phyloP scores from a whole-genome alignment of 495 filamentous ascomycete genomes.

The Polyplosphaeria fusca region DNA sequence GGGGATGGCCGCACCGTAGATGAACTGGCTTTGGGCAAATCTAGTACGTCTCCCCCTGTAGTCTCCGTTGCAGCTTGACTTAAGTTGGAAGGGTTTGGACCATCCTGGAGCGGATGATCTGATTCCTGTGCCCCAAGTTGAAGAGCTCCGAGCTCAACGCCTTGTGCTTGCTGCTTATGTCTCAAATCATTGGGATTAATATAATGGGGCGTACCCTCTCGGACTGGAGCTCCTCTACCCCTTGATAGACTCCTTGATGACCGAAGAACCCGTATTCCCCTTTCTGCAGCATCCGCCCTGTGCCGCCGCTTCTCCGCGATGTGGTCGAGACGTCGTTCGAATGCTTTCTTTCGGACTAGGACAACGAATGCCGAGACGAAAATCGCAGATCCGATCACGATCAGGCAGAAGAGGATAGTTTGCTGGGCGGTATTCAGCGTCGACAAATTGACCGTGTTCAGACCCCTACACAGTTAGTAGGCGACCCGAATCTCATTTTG shows the following conservation, averaged over 20 bases:
- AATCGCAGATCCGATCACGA: constrained; percentile 69
- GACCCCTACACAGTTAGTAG: constrained; percentile 51
- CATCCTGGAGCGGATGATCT: background rate
- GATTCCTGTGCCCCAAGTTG: background rate
- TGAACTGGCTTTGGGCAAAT: background rate
- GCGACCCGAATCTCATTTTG: background rate
- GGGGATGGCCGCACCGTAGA: background rate
- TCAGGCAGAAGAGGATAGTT: constrained; percentile 65
- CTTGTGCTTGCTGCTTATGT: background rate
- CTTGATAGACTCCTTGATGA: background rate
- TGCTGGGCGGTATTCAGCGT: constrained; percentile 79
- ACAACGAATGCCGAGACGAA: constrained; percentile 63
- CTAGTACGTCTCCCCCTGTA: background rate
- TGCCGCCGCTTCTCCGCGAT: constrained; percentile 5
- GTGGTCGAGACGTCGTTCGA: constrained; percentile 48
- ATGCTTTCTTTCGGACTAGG: constrained; percentile 63
- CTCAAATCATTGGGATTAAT: background rate
- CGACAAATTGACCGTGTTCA: constrained; percentile 57
- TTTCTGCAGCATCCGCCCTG: background rate
- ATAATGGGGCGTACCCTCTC: background rate
- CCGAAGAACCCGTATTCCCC: too few relatives aligned
- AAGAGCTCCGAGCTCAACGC: background rate
- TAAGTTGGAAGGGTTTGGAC: background rate
- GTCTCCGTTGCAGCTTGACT: background rate
- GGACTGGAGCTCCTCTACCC: background rate